Evolutionary conservation across 2,329 filamentous ascomycete species (phyloP).

Genomic region (Aspergillus ibericus): DNA sequence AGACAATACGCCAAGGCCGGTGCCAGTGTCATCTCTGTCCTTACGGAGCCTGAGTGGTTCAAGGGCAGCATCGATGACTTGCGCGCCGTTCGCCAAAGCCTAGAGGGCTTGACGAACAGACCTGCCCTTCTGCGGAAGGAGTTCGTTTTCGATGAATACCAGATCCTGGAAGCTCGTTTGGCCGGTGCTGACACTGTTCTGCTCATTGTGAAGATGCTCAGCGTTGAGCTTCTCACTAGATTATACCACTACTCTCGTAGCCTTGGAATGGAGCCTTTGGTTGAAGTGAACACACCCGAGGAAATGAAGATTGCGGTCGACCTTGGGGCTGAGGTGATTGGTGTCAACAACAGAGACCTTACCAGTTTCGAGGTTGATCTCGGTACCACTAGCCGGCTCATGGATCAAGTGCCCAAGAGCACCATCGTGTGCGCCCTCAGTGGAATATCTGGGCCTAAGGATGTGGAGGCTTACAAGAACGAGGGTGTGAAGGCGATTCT

Average conservation of each 20-base stretch:
- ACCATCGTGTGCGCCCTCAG: slow-evolving; percentile 92
- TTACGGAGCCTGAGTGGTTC: slow-evolving; percentile 99
- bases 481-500: slow-evolving; percentile 91
- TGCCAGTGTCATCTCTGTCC: slow-evolving; percentile 95
- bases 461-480: slow-evolving; percentile 82
- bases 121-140: slow-evolving; percentile 93
- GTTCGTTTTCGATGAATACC: slow-evolving; percentile 97
- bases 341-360: slow-evolving; percentile 95
- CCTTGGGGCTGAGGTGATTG: slow-evolving; percentile 86
- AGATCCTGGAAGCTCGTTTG: slow-evolving; percentile 90
- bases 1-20: slow-evolving; percentile 89
- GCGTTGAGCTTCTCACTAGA: slow-evolving; percentile 67
- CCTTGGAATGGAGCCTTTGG: slow-evolving; percentile 94
- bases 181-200: slow-evolving; percentile 93
- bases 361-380: slow-evolving; percentile 97
- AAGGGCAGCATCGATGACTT: slow-evolving; percentile 96
- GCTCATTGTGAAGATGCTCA: slow-evolving; percentile 97
- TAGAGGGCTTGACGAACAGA: slow-evolving; percentile 88
- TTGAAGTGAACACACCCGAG: slow-evolving; percentile 91
- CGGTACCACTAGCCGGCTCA: slow-evolving; percentile 82
- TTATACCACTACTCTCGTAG: slow-evolving; percentile 87
- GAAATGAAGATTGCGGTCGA: slow-evolving; percentile 89
- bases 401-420: slow-evolving; percentile 79
- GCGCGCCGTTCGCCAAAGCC: slow-evolving; percentile 77
- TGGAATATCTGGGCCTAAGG: slow-evolving; percentile 84